Evolutionary conservation across 345 rosid genomes (phyloP), one percentile per base, ranked within the genome.

Genomic region (Acer yangbiense): DNA sequence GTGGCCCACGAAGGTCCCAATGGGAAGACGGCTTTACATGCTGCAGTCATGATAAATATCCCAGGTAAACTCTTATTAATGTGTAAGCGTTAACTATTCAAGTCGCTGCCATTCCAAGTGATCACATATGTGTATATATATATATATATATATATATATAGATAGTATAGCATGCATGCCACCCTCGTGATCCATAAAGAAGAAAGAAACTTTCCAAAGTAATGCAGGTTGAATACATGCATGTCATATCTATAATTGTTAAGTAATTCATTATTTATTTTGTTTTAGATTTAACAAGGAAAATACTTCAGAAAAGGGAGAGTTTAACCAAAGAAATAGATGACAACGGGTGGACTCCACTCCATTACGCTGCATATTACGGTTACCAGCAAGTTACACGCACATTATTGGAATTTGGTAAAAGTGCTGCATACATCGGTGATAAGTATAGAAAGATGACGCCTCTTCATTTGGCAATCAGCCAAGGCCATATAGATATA

Each of bases 381-480:
- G 68, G 68, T 3, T 4, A 5, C 20, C 0, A 0, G 7, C 17
- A 0, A 17, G 14, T 23, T 14, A 11, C 11, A 0, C 16, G 17
- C 6, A 5, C 21, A 0, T 25, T 63, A 8, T 4, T 74, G 12
- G 1, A 25, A 4, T 25, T 2, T 18, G 29, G 64, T 18, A 6
- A 9, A 74, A 44, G 69, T 13, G 18, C 12, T 23, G 69, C 46
- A 0, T 63, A 44, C 27, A 43, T 74, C 8, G 3, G 18, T 25
- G 39, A 61, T 2, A 2, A 25, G 17, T 25, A 10, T 4, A 27
- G 77, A 48, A 46, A 63, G 46, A 61, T 73, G 76, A 63, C 69
- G 16, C 61, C 54, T 39, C 76, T 73, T 61, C 76, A 61, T 73
- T 6, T 73, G 12, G 76, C 68, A 16, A 68, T 69, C 6, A 0